Evolutionary conservation across 441 rosid species (phyloP).

Genomic region (Populus hybrid): DNA sequence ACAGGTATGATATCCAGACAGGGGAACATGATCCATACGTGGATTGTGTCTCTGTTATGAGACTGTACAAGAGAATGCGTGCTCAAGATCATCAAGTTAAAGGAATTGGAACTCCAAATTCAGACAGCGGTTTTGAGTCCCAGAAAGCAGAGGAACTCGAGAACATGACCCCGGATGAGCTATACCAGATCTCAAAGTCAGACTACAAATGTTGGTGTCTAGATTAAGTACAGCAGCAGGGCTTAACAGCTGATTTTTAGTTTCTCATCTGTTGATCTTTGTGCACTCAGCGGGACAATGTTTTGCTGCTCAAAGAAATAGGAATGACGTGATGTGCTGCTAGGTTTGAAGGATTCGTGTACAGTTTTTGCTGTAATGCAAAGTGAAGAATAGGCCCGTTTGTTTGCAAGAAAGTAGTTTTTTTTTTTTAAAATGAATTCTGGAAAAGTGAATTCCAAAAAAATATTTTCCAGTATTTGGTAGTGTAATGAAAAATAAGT

Average conservation of each 20-base stretch:
- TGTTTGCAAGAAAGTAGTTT: no score
- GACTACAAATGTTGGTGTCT: conserved; percentile 68
- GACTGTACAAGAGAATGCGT: conserved; percentile 69
- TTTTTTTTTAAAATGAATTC: no score
- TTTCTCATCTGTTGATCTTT: not conserved
- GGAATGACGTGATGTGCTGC: not conserved
- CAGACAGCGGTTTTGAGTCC: conserved; percentile 30
- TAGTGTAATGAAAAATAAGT: no score
- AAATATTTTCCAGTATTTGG: no score
- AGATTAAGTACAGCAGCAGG: conserved; percentile 30
- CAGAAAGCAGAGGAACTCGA: conserved; percentile 50
- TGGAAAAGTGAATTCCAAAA: no score
- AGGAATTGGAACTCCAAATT: conserved; percentile 21
- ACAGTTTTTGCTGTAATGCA: not conserved
- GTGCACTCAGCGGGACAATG: not conserved
- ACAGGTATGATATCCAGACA: conserved; percentile 57
- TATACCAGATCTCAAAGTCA: conserved; percentile 48
- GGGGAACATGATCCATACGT: conserved; percentile 60
- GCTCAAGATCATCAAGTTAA: conserved; percentile 37
- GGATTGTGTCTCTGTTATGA: conserved; percentile 65
- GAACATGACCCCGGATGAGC: conserved; percentile 55
- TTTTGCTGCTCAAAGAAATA: not conserved
- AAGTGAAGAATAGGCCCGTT: not conserved
- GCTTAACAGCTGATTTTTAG: conserved; percentile 4
- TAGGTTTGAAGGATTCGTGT: not conserved